A percentile compares a stretch with the other conserved stretches of the same genome.
phyloP scores from a whole-genome alignment of 139 green algal genomes.

The Pycnococcus provasolii region DNA sequence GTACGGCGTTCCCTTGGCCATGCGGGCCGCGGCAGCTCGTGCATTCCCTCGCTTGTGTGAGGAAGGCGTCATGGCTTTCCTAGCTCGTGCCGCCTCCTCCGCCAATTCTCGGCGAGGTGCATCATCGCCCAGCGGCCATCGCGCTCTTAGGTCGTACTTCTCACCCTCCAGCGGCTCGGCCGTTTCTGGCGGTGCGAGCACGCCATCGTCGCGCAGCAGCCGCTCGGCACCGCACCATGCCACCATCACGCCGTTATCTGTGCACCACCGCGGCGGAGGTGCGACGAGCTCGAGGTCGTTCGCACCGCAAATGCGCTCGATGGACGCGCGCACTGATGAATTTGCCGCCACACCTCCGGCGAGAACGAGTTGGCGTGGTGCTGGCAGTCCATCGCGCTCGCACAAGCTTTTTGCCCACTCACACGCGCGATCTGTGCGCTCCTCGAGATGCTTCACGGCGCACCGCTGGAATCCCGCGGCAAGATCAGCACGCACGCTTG shows the following conservation, averaged over 20 bases:
- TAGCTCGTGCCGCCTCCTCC: too few species aligned
- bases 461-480: slow-evolving; percentile 82
- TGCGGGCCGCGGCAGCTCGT: too few species aligned
- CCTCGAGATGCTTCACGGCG: slow-evolving; percentile 72
- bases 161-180: slow-evolving; percentile 27
- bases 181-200: slow-evolving; percentile 31
- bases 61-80: too few species aligned
- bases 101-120: too few species aligned
- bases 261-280: slow-evolving; percentile 74
- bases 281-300: slow-evolving; percentile 55
- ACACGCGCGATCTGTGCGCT: slow-evolving; percentile 43
- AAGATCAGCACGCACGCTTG: slow-evolving; percentile 67
- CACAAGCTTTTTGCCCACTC: slow-evolving; percentile 20
- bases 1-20: too few species aligned
- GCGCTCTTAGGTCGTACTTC: slow-evolving; percentile 69
- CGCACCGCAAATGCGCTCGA: slow-evolving; percentile 43
- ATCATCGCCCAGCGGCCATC: slow-evolving; percentile 60
- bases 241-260: slow-evolving; percentile 97
- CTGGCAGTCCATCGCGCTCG: slow-evolving; percentile 16
- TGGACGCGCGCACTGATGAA: slow-evolving; percentile 44
- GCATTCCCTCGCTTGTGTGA: too few species aligned
- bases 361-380: slow-evolving; percentile 57
- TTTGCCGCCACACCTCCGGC: slow-evolving; percentile 90
- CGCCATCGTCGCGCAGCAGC: slow-evolving; percentile 27
- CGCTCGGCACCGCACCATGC: slow-evolving; percentile 87